A percentile compares a stretch with the other conserved stretches of the same genome.
phyloP scores from a whole-genome alignment of 2,329 filamentous ascomycete genomes.

The Stemphylium vesicarium region DNA sequence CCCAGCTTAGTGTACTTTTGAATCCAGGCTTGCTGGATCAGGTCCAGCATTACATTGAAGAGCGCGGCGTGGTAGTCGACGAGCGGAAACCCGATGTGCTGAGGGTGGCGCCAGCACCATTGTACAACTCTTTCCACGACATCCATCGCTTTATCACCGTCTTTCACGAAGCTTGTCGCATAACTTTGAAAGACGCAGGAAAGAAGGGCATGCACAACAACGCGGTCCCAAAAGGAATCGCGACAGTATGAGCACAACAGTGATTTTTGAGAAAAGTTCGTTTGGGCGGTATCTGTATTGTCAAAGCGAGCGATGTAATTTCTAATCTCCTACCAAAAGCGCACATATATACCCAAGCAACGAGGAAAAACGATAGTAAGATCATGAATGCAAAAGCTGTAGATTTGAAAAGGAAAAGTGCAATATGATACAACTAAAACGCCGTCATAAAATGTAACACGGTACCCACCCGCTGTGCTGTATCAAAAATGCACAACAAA shows the following conservation, averaged over 20 bases:
- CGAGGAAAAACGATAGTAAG: conserved; percentile 3
- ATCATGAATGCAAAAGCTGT: neutral
- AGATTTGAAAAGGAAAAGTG: neutral
- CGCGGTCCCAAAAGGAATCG: conserved; percentile 16
- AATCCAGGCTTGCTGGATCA: conserved; percentile 71
- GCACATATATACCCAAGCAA: conserved; percentile 21
- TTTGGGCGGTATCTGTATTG: neutral
- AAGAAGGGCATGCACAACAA: neutral
- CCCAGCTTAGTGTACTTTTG: conserved; percentile 78
- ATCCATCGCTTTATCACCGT: conserved; percentile 57
- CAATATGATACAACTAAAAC: conserved; percentile 8
- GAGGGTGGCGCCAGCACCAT: conserved; percentile 78
- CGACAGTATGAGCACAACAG: conserved; percentile 10
- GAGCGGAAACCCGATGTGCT: conserved; percentile 87
- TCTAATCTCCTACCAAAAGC: conserved; percentile 1
- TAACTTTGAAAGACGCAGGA: conserved; percentile 34
- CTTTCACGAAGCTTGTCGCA: conserved; percentile 58
- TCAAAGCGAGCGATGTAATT: conserved; percentile 6
- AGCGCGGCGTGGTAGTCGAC: conserved; percentile 76
- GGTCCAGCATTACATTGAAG: conserved; percentile 68
- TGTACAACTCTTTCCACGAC: conserved; percentile 83
- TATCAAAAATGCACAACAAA: neutral
- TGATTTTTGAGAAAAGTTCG: neutral
- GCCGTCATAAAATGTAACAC: conserved; percentile 1
- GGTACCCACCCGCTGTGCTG: neutral